Conservation (phyloP, 2,329 filamentous ascomycete species). For the Claviceps fusiformis region DNA sequence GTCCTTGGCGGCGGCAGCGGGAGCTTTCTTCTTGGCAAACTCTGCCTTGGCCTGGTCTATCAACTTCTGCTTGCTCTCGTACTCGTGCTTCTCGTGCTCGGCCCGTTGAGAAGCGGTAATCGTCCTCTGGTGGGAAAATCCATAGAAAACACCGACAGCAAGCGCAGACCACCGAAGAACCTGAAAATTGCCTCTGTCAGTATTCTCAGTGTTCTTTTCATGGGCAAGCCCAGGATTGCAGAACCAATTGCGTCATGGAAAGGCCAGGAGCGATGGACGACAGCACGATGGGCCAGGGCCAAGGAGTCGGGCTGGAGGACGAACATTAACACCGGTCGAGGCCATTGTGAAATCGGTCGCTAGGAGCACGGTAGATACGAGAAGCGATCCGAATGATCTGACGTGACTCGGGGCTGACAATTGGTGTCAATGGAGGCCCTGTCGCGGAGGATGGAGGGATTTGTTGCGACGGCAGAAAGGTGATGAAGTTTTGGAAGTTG, state of each 20-base stretch:
- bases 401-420: conserved; percentile 23
- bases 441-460: conserved; percentile 25
- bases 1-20: conserved; percentile 21
- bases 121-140: conserved; percentile 80
- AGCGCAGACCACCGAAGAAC: conserved; percentile 96
- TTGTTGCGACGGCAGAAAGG: conserved; percentile 23
- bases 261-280: conserved; percentile 8
- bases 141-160: conserved; percentile 84
- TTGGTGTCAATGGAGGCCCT: conserved; percentile 31
- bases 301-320: conserved; percentile 18
- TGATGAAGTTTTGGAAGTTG: conserved; percentile 26
- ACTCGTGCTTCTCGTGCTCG: conserved; percentile 64
- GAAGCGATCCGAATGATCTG: conserved; percentile 21
- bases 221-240: not conserved
- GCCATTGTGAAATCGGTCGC: conserved; percentile 41
- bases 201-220: conserved; percentile 9
- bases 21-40: conserved; percentile 64
- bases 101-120: conserved; percentile 60
- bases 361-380: conserved; percentile 26
- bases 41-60: conserved; percentile 89
- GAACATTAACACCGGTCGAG: conserved; percentile 56
- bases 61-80: conserved; percentile 78
- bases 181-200: conserved; percentile 36
- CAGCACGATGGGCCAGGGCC: conserved; percentile 12
- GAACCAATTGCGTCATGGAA: conserved; percentile 1